Percentiles rank a stretch among this genome's conserved stretches.
Conservation (phyloP, 257 asterid genomes). For the Solanum lycopersicoides region DNA sequence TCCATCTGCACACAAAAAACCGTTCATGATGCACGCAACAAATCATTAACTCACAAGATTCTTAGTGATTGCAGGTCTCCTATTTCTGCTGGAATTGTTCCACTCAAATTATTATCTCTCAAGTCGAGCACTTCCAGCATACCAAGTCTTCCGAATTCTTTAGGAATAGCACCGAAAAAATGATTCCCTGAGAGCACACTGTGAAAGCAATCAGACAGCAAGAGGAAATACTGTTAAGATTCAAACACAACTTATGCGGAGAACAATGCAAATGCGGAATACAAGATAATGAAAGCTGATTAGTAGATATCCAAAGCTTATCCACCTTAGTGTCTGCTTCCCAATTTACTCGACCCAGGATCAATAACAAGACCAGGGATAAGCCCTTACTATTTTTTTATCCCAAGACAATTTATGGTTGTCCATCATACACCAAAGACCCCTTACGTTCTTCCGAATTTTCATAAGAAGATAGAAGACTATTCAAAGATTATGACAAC, state of each 20-base stretch:
- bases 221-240: neutral
- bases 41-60: slow-evolving; percentile 39
- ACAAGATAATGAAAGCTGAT: neutral
- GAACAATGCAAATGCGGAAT: neutral
- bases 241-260: neutral
- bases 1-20: neutral
- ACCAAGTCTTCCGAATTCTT: slow-evolving; percentile 46
- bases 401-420: neutral
- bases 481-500: neutral
- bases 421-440: neutral
- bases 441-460: neutral
- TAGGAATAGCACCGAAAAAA: slow-evolving; percentile 62
- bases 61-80: slow-evolving; percentile 49
- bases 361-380: neutral
- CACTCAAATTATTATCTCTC: slow-evolving; percentile 62
- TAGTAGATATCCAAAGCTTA: neutral
- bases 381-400: neutral
- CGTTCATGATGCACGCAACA: neutral
- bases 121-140: slow-evolving; percentile 64
- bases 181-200: slow-evolving; percentile 53
- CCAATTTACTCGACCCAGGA: neutral
- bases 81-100: slow-evolving; percentile 66
- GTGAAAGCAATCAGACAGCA: neutral
- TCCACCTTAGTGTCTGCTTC: neutral
- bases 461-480: neutral